These are phyloP conservation scores for Cryptococcus depauperatus DNA, from an alignment of 1,284 basidiomycete genomes.

Conservation along the genomic window DNA sequence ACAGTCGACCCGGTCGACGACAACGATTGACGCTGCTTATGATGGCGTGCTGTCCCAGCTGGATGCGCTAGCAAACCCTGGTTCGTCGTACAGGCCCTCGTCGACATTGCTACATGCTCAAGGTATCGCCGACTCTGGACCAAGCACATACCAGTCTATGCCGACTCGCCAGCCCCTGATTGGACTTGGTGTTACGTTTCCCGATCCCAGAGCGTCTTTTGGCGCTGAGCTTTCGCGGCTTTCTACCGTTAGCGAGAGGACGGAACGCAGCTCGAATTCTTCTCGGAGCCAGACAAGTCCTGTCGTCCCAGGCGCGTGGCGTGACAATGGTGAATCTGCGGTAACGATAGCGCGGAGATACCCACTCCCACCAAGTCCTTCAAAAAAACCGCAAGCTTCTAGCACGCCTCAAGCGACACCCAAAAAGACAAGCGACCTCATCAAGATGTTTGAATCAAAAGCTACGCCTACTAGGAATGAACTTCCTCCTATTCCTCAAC, in stretches of 20 bases:
- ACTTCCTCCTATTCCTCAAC: slow-evolving; percentile 10
- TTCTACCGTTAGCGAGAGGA: slow-evolving; percentile 25
- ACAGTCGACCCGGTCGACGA: slow-evolving; percentile 23
- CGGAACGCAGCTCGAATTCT: slow-evolving; percentile 18
- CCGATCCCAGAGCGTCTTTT: background rate
- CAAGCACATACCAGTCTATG: slow-evolving; percentile 5
- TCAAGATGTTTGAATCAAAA: slow-evolving; percentile 33
- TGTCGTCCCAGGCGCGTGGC: slow-evolving; percentile 8
- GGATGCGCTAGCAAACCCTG: slow-evolving; percentile 24
- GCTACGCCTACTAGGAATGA: slow-evolving; percentile 1
- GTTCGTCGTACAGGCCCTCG: slow-evolving; percentile 1
- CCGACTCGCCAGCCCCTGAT: slow-evolving; percentile 13
- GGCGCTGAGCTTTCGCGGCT: slow-evolving; percentile 13
- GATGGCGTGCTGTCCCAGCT: slow-evolving; percentile 35
- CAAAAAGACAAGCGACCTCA: slow-evolving; percentile 33
- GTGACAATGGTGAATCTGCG: slow-evolving; percentile 2
- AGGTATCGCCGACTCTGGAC: background rate
- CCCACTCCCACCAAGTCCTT: slow-evolving; percentile 24
- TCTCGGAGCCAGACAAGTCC: slow-evolving; percentile 6
- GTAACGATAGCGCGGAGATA: slow-evolving; percentile 16
- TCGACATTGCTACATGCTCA: slow-evolving; percentile 1
- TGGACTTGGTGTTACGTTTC: slow-evolving; percentile 7
- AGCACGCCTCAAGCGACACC: slow-evolving; percentile 19
- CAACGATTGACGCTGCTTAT: slow-evolving; percentile 30
- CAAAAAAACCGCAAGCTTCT: slow-evolving; percentile 5